Base-by-base conservation (phyloP, 2,329 filamentous ascomycete genomes). In the Dryadomyces quercus-mongolicae region DNA sequence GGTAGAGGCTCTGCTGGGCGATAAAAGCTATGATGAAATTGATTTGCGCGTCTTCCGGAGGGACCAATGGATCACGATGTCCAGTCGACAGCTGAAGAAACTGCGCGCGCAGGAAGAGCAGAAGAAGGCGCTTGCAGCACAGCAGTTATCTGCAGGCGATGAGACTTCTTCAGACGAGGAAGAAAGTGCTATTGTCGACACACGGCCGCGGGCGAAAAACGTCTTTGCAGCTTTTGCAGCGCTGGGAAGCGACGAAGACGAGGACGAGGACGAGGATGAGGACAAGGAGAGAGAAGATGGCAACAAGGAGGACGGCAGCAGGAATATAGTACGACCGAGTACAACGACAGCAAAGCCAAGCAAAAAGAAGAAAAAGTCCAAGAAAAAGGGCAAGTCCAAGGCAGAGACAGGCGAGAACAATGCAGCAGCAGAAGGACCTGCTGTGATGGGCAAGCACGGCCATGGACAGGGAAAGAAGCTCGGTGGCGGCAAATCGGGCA, bases 181-280 rank as follows among this genome's bases (percentile, higher is more conserved):
- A 12, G 50, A 51, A 13, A 34, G 36, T 3, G 49, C 46, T 1
- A 42, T n/a, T n/a, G 38, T 55, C 25, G 50, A 34, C 12, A 22
- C 43, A 15, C 52, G 51, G 5, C 52, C 52, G 15, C 49, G 45
- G 8, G 36, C 51, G 2, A 55, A 48, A 36, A 59, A 57, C 20
- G 60, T 73, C 9, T 82, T 82, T 59, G 67, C 71, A 0, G 69
- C 66, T 0, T 73, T 74, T 57, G 77, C 77, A 9, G 76, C 77
- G 1, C 67, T 82, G 1, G 75, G 67, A 6, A 73, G 67, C 16
- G 68, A 65, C 2, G 71, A 71, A 16, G 72, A 71, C 3, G 67
- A 70, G 2, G 66, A 70, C 1, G 65, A 70, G 2, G 65, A 69
- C 1, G 62, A 68, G 1, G 64, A 68, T 13, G 62, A 67, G 7